Evolutionary conservation across 176 grass and related monocot species (phyloP).

Genomic region (Microstegium vimineum): DNA sequence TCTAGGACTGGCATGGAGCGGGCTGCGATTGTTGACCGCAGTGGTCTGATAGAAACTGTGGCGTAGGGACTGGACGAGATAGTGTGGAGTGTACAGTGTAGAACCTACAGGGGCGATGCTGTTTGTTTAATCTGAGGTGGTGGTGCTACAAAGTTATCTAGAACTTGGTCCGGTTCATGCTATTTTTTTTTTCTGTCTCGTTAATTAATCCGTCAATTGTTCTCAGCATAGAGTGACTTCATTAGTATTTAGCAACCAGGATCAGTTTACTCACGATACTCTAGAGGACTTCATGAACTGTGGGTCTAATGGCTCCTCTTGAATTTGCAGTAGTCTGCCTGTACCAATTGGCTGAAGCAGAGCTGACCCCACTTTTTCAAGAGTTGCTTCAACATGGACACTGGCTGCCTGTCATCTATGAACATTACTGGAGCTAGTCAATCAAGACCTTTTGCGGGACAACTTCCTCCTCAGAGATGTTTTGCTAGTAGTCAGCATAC

Average conservation of each 20-base stretch:
- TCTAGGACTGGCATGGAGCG: not conserved
- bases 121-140: not conserved
- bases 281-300: not conserved
- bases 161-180: not conserved
- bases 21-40: not conserved
- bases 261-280: not conserved
- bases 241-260: not conserved
- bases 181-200: not conserved
- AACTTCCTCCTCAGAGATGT: conserved; percentile 41
- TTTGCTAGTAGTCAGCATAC: conserved; percentile 28
- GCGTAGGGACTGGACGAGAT: not conserved
- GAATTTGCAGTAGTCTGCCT: not conserved
- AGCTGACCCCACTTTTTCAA: not conserved
- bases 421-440: conserved; percentile 57
- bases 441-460: conserved; percentile 26
- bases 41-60: not conserved
- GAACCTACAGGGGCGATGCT: not conserved
- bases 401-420: conserved; percentile 53
- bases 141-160: not conserved
- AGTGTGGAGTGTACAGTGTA: not conserved
- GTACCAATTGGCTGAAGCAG: not conserved
- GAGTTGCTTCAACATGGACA: conserved; percentile 44
- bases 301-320: not conserved
- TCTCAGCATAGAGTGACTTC: not conserved
- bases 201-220: not conserved